These are phyloP conservation scores for Neoarthrinium moseri DNA, from an alignment of 2,329 filamentous ascomycete species.

Conservation along the genomic window DNA sequence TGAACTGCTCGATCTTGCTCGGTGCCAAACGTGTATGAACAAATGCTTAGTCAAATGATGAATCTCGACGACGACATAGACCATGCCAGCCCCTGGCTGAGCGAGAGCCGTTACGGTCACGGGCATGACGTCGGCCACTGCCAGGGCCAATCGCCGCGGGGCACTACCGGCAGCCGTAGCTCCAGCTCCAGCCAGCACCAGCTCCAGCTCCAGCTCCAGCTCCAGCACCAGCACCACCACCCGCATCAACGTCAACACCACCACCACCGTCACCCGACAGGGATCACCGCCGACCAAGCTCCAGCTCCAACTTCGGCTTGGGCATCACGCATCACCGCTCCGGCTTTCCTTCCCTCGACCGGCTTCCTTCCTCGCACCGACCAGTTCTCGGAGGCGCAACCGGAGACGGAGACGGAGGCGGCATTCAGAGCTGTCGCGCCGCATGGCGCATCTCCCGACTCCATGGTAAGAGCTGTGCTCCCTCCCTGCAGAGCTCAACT, in stretches of 20 bases:
- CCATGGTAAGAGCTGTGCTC: conserved; percentile 4
- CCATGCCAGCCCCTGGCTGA: conserved; percentile 1
- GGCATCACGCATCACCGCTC: not conserved
- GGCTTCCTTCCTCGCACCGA: not conserved
- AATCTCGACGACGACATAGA: not conserved
- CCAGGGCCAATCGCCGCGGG: conserved; percentile 1
- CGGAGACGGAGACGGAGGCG: not conserved
- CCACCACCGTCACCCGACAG: not conserved
- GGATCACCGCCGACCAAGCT: not conserved
- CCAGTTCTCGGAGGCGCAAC: too few species aligned
- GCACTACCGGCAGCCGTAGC: not conserved
- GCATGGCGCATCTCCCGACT: conserved; percentile 1
- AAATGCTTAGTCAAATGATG: too few species aligned
- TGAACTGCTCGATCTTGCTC: too few species aligned
- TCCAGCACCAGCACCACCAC: not conserved
- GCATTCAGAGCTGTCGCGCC: not conserved
- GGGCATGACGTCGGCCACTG: conserved; percentile 4
- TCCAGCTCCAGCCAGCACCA: not conserved
- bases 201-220: not conserved
- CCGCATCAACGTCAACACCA: too few species aligned
- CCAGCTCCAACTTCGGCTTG: not conserved
- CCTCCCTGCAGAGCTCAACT: too few species aligned
- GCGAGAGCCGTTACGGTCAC: not conserved
- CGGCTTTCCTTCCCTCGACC: not conserved
- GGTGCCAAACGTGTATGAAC: too few species aligned